A percentile compares a stretch with the other conserved stretches of the same genome.
phyloP scores from a whole-genome alignment of 2,329 filamentous ascomycete species.

The Aspergillus quadricinctus region DNA sequence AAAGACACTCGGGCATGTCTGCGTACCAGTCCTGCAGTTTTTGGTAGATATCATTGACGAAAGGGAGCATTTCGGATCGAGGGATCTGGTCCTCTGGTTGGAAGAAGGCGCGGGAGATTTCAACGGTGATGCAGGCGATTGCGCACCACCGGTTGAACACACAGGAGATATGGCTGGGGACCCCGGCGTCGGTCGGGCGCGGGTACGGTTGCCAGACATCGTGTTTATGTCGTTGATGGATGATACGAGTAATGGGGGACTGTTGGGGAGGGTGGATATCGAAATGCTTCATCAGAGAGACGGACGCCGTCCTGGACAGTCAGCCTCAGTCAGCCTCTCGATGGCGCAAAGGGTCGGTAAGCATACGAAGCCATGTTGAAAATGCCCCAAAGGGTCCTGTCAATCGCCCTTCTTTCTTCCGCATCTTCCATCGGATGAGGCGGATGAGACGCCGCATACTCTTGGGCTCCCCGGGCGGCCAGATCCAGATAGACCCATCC shows the following conservation, averaged over 20 bases:
- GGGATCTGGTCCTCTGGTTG: conserved; percentile 10
- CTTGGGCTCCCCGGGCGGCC: conserved; percentile 18
- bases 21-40: conserved; percentile 22
- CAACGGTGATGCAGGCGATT: conserved; percentile 15
- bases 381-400: conserved; percentile 17
- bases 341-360: no score
- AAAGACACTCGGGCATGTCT: conserved; percentile 22
- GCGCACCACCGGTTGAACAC: conserved; percentile 24
- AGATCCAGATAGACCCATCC: conserved; percentile 25
- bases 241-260: conserved; percentile 10
- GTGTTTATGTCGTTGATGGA: conserved; percentile 5
- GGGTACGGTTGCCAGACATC: conserved; percentile 26
- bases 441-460: conserved; percentile 15
- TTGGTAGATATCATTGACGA: conserved; percentile 16
- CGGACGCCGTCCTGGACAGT: conserved; percentile 12
- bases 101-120: conserved; percentile 17
- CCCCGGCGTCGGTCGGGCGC: conserved; percentile 4
- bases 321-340: neutral
- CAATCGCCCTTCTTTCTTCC: conserved; percentile 8
- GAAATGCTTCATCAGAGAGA: conserved; percentile 19
- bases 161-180: conserved; percentile 18
- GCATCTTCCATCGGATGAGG: conserved; percentile 7
- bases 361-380: conserved; percentile 16
- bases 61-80: conserved; percentile 4
- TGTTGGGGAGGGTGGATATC: conserved; percentile 10